Evolutionary conservation across 106 monocot species (phyloP).

Genomic region (Iris macrosiphon): DNA sequence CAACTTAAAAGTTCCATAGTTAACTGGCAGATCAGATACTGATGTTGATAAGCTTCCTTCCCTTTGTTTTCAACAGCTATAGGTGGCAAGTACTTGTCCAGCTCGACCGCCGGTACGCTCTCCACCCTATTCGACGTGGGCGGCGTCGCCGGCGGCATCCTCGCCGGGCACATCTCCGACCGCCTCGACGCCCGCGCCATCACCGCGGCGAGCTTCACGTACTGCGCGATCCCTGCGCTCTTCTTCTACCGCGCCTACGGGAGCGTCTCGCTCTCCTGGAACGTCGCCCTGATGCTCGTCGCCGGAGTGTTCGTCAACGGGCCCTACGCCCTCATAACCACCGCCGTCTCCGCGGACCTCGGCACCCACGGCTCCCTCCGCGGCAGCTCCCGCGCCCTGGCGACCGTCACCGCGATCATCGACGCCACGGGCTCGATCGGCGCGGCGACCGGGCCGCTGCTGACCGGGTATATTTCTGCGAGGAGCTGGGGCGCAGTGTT

Average conservation of each 20-base stretch:
- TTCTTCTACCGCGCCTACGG: constrained; percentile 61
- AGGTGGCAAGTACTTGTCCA: constrained; percentile 42
- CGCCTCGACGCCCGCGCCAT: constrained; percentile 56
- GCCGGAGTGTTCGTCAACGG: constrained; percentile 76
- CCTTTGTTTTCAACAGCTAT: constrained; percentile 35
- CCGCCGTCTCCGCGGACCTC: constrained; percentile 73
- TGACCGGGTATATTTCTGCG: constrained; percentile 62
- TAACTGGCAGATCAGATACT: too few relatives aligned
- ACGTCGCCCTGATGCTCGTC: constrained; percentile 45
- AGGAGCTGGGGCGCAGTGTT: constrained; percentile 66
- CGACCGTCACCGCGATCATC: constrained; percentile 72
- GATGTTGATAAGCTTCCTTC: background rate
- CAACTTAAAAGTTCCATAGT: too few relatives aligned
- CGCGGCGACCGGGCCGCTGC: constrained; percentile 61
- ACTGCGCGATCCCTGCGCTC: constrained; percentile 66
- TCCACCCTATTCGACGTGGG: constrained; percentile 73
- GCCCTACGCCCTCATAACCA: constrained; percentile 78
- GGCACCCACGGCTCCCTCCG: constrained; percentile 62
- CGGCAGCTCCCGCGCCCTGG: constrained; percentile 57
- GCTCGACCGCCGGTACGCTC: constrained; percentile 44
- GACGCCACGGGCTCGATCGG: constrained; percentile 74
- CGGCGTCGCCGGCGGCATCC: constrained; percentile 62
- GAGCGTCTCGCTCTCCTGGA: constrained; percentile 48
- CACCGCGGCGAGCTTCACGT: constrained; percentile 70
- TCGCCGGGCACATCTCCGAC: constrained; percentile 79